phyloP scores from a whole-genome alignment of 306 rosid species.

The Astragalus membranaceus region DNA sequence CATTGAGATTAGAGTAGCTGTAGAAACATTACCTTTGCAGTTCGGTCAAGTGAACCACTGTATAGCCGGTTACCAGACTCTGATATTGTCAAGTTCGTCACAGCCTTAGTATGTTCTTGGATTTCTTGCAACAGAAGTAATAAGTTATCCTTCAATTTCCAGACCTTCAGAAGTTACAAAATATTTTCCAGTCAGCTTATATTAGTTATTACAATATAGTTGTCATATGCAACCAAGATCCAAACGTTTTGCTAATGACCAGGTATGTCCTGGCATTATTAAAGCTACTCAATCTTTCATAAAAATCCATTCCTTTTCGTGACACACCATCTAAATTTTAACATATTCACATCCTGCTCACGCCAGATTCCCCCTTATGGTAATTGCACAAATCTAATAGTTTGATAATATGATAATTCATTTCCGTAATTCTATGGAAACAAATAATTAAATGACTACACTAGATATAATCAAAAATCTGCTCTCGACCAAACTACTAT shows the following conservation, averaged over 20 bases:
- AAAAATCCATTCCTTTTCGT: not conserved
- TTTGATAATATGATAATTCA: not conserved
- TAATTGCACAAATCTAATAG: not conserved
- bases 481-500: not conserved
- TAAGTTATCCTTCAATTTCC: slow-evolving; percentile 57
- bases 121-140: slow-evolving; percentile 66
- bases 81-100: slow-evolving; percentile 52
- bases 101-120: slow-evolving; percentile 66
- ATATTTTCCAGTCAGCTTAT: slow-evolving; percentile 22
- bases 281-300: slow-evolving; percentile 8
- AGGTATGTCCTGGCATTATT: not conserved
- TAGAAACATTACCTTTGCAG: slow-evolving; percentile 43
- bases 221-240: slow-evolving; percentile 5
- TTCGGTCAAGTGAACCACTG: slow-evolving; percentile 84
- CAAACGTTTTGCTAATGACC: slow-evolving; percentile 3
- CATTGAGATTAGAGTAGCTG: not conserved
- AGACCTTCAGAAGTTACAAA: slow-evolving; percentile 52
- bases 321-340: not conserved
- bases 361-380: not conserved
- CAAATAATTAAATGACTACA: not conserved
- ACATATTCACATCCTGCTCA: not conserved
- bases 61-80: slow-evolving; percentile 50
- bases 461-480: not conserved
- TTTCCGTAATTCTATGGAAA: not conserved
- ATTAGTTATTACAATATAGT: not conserved